Evolutionary conservation across 345 rosid species (phyloP).

Genomic region (Dimocarpus longan): DNA sequence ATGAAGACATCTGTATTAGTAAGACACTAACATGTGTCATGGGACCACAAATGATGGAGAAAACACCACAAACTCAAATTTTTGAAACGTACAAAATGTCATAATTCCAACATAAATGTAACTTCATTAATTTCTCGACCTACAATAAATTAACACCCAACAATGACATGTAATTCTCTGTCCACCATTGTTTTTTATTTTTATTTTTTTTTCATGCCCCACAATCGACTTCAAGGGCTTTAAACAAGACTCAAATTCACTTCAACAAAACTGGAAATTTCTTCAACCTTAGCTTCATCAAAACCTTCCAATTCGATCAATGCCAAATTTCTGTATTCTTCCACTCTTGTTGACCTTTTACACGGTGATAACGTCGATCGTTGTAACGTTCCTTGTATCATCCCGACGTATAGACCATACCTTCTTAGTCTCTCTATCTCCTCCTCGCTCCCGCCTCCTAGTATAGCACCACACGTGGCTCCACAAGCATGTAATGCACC

Average conservation of each 20-base stretch:
- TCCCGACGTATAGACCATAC: conserved; percentile 48
- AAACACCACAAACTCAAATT: neutral
- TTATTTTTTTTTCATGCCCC: no score
- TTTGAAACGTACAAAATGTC: neutral
- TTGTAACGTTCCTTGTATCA: conserved; percentile 37
- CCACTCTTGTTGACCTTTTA: conserved; percentile 5
- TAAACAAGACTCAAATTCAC: no score
- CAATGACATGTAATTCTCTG: no score
- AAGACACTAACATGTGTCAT: no score
- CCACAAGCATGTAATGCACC: conserved; percentile 54
- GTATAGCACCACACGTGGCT: conserved; percentile 61
- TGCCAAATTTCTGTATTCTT: conserved; percentile 33
- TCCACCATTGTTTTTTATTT: no score
- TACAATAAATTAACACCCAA: no score
- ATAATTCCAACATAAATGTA: neutral
- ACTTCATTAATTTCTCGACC: no score
- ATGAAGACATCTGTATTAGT: no score
- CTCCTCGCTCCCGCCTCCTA: conserved; percentile 63
- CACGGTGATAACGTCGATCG: neutral
- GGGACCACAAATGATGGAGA: neutral
- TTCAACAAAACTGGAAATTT: conserved; percentile 8
- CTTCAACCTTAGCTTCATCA: conserved; percentile 27
- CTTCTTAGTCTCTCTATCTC: conserved; percentile 53
- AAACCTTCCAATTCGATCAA: conserved; percentile 36
- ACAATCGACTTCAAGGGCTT: no score